phyloP scores from a whole-genome alignment of 2,329 filamentous ascomycete genomes.

The Scedosporium dehoogii region DNA sequence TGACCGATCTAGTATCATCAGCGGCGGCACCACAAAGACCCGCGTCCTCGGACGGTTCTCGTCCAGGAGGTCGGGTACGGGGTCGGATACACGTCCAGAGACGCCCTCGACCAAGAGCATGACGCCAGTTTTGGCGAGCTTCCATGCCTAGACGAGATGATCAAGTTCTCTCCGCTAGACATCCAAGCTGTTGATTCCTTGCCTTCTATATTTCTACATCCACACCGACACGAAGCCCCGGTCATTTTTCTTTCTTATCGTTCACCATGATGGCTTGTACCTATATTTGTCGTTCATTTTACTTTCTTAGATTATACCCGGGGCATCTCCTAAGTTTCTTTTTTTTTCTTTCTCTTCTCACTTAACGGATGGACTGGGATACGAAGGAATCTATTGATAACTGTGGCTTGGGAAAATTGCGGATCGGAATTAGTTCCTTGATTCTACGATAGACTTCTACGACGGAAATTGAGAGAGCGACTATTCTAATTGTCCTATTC shows the following conservation, averaged over 20 bases:
- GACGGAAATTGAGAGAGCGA: too few species aligned
- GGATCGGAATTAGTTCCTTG: neutral
- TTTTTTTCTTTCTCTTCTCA: neutral
- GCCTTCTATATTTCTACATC: too few species aligned
- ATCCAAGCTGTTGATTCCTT: too few species aligned
- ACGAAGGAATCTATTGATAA: neutral
- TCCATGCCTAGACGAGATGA: neutral
- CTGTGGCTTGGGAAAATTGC: neutral
- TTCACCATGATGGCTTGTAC: neutral
- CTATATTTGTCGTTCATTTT: neutral
- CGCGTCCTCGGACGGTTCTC: slow-evolving; percentile 6
- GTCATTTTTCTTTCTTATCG: neutral
- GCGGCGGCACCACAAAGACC: neutral
- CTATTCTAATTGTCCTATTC: too few species aligned
- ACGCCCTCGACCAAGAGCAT: neutral
- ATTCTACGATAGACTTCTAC: neutral
- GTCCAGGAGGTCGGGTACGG: slow-evolving; percentile 6
- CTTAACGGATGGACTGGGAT: neutral
- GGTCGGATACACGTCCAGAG: neutral
- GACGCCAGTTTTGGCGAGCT: neutral
- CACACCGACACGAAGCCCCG: neutral
- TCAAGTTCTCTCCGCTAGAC: too few species aligned
- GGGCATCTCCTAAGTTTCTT: neutral
- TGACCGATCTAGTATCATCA: neutral
- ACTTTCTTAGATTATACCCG: neutral